Percentiles rank a stretch among this genome's conserved stretches.
phyloP scores from a whole-genome alignment of 2,329 filamentous ascomycete genomes.

The Trematosphaeria pertusa region DNA sequence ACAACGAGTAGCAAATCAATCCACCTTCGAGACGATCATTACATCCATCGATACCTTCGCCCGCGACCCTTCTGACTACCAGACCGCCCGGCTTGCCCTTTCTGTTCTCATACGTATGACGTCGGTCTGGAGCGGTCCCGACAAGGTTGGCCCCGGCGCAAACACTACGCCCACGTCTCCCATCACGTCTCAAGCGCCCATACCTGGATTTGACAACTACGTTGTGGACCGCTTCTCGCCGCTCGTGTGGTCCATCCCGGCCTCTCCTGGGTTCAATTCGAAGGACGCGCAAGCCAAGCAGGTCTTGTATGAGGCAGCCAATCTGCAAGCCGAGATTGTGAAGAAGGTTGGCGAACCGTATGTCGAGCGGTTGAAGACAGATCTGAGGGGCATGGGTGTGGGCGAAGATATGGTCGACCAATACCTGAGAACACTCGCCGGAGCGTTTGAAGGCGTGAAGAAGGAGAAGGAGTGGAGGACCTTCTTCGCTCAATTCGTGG shows the following conservation, averaged over 20 bases:
- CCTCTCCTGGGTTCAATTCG: conserved; percentile 78
- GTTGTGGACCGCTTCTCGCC: conserved; percentile 89
- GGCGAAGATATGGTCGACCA: conserved; percentile 68
- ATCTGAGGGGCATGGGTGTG: conserved; percentile 71
- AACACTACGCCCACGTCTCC: conserved; percentile 48
- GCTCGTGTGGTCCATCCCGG: conserved; percentile 87
- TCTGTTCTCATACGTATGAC: conserved; percentile 84
- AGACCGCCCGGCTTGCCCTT: conserved; percentile 77
- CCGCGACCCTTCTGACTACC: conserved; percentile 73
- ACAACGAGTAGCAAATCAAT: conserved; percentile 71
- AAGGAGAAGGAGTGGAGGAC: conserved; percentile 54
- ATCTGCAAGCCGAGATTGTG: conserved; percentile 87
- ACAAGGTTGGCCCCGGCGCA: conserved; percentile 55
- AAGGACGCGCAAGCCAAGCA: conserved; percentile 88
- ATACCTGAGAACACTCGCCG: conserved; percentile 62
- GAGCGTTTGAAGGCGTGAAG: conserved; percentile 41
- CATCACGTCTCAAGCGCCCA: conserved; percentile 58
- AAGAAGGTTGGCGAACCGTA: conserved; percentile 87
- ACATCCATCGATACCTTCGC: conserved; percentile 84
- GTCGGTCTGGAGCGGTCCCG: conserved; percentile 87
- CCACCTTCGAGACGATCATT: conserved; percentile 87
- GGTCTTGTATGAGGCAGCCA: conserved; percentile 86
- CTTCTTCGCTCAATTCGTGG: conserved; percentile 55
- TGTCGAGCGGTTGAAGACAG: conserved; percentile 69
- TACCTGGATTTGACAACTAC: conserved; percentile 92